Conservation (phyloP, 805 yeast genomes). For the Ogataea pilisensis region DNA sequence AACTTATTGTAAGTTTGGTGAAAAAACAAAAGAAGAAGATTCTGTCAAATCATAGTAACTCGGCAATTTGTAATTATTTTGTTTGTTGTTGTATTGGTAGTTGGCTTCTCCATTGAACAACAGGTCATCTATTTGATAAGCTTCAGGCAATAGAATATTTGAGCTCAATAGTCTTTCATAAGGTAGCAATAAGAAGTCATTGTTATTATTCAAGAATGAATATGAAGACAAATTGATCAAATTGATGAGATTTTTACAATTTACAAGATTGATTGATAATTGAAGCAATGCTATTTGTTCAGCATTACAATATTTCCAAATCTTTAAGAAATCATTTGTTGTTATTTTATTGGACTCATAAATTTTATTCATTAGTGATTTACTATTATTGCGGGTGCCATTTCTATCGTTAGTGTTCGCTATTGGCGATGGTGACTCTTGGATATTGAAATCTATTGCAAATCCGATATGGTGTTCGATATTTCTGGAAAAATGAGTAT, state of each 20-base stretch:
- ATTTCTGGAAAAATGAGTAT: not conserved
- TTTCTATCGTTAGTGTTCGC: no score
- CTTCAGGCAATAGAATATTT: not conserved
- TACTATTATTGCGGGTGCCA: no score
- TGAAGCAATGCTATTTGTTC: not conserved
- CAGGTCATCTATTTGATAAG: not conserved
- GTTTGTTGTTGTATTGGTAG: no score
- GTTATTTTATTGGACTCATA: not conserved
- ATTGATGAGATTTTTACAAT: no score
- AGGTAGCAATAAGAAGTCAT: not conserved
- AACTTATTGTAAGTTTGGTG: no score
- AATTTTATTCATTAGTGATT: not conserved
- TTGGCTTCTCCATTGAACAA: no score
- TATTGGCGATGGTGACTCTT: not conserved
- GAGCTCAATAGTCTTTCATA: not conserved
- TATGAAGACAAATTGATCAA: not conserved
- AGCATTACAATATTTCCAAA: not conserved
- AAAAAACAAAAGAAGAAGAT: no score
- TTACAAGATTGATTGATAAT: no score
- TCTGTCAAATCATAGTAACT: no score
- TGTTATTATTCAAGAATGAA: no score
- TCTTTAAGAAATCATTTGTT: not conserved
- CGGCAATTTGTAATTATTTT: no score
- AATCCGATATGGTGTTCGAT: constrained; percentile 1
- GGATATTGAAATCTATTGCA: not conserved